Conservation (phyloP, 805 yeast species). For the Ogataea kodamae region DNA sequence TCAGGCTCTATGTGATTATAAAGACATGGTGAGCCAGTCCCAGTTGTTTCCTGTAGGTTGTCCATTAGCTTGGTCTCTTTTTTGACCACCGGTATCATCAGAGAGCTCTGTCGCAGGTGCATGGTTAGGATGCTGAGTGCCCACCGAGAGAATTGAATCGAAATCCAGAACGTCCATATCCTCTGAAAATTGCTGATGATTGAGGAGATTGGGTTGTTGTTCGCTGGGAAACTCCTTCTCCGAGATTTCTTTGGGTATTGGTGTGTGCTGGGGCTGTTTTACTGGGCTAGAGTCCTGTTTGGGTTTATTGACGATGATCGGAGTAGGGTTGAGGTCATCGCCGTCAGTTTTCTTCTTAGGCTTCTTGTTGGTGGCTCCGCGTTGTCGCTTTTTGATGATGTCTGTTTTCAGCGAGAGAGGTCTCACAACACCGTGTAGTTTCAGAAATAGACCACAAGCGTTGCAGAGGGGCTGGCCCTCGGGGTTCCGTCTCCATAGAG, state of each 20-base stretch:
- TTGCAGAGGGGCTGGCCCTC: constrained; percentile 92
- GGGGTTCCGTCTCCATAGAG: constrained; percentile 91
- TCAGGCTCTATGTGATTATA: constrained; percentile 21
- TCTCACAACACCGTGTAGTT: constrained; percentile 91
- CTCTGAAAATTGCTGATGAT: constrained; percentile 1
- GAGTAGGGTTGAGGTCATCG: constrained; percentile 48
- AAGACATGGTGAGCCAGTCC: constrained; percentile 47
- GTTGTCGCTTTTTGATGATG: constrained; percentile 86
- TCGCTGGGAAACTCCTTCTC: constrained; percentile 9
- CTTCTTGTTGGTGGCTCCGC: constrained; percentile 39
- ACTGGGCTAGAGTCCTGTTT: constrained; percentile 8
- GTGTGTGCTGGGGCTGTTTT: constrained; percentile 3
- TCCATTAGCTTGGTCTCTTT: constrained; percentile 6
- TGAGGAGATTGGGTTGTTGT: constrained; percentile 3
- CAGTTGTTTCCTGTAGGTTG: constrained; percentile 25
- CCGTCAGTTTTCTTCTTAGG: constrained; percentile 38
- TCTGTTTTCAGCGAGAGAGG: constrained; percentile 79
- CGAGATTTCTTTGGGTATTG: constrained; percentile 5
- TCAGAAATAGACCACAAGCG: constrained; percentile 92
- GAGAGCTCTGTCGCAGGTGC: background rate
- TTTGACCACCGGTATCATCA: background rate
- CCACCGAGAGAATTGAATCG: constrained; percentile 22
- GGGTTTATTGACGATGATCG: constrained; percentile 27
- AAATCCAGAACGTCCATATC: constrained; percentile 22
- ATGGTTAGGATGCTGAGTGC: constrained; percentile 11